A percentile compares a stretch with the other conserved stretches of the same genome.
Conservation (phyloP, 106 monocot species). For the Dendrobium catenatum region DNA sequence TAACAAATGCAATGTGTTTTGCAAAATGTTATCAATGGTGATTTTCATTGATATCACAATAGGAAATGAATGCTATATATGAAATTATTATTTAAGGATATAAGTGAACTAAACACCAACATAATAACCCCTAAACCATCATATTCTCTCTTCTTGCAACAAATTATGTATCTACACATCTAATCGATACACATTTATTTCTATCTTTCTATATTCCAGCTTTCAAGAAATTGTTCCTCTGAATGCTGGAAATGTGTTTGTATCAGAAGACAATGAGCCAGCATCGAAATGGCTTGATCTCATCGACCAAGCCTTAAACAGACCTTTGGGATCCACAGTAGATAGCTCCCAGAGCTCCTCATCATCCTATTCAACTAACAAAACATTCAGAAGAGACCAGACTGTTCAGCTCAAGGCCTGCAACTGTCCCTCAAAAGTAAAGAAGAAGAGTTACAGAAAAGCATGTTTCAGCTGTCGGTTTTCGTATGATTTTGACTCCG, state of each 20-base stretch:
- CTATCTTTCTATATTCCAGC: constrained; percentile 10
- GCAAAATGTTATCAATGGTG: too few species aligned
- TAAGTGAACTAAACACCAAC: background rate
- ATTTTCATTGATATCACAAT: too few species aligned
- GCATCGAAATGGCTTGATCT: constrained; percentile 50
- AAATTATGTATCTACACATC: background rate
- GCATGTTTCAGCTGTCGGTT: constrained; percentile 41
- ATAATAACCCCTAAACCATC: background rate
- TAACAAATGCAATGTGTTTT: too few species aligned
- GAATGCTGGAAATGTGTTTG: constrained; percentile 62
- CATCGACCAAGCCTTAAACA: constrained; percentile 50
- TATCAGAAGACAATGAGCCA: constrained; percentile 59
- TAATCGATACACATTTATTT: background rate
- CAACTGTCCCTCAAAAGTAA: constrained; percentile 49
- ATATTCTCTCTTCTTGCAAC: background rate
- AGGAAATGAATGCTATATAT: too few species aligned
- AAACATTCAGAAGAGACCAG: constrained; percentile 28
- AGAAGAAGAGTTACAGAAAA: constrained; percentile 25
- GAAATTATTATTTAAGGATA: too few species aligned
- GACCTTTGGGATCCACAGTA: background rate
- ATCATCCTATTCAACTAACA: constrained; percentile 51
- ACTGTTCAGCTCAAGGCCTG: constrained; percentile 44
- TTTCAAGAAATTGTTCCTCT: constrained; percentile 78
- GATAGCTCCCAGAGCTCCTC: background rate
- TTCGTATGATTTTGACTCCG: constrained; percentile 18